phyloP scores from a whole-genome alignment of 2,329 filamentous ascomycete genomes.

The Coniochaeta ligniaria region DNA sequence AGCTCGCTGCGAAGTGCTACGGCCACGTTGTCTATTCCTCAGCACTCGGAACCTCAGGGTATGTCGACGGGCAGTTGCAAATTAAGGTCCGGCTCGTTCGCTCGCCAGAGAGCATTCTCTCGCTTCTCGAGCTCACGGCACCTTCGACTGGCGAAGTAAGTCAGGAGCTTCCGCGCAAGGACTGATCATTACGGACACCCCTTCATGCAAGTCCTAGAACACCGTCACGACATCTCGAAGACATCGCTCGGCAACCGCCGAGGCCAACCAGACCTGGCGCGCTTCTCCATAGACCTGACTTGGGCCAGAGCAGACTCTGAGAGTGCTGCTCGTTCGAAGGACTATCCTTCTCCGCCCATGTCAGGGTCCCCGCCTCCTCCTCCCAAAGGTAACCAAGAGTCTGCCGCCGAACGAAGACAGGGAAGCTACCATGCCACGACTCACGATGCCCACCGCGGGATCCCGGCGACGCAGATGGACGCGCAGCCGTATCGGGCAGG shows the following conservation, averaged over 20 bases:
- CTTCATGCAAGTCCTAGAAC: slow-evolving; percentile 48
- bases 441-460: slow-evolving; percentile 45
- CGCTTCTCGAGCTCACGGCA: slow-evolving; percentile 8
- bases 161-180: slow-evolving; percentile 35
- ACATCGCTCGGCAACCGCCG: slow-evolving; percentile 51
- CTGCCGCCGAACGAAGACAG: slow-evolving; percentile 43
- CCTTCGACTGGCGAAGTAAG: slow-evolving; percentile 43
- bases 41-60: slow-evolving; percentile 10
- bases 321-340: slow-evolving; percentile 46
- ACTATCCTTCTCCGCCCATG: slow-evolving; percentile 69
- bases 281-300: slow-evolving; percentile 48
- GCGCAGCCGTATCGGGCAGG: slow-evolving; percentile 20
- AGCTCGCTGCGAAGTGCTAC: background rate
- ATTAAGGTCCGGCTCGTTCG: slow-evolving; percentile 12
- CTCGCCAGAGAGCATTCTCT: slow-evolving; percentile 11
- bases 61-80: slow-evolving; percentile 13
- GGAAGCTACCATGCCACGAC: slow-evolving; percentile 36
- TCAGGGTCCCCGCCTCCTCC: slow-evolving; percentile 59
- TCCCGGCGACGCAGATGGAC: slow-evolving; percentile 26
- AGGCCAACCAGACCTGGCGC: slow-evolving; percentile 47
- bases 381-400: slow-evolving; percentile 51
- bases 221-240: slow-evolving; percentile 33
- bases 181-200: slow-evolving; percentile 8
- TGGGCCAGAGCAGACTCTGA: slow-evolving; percentile 48
- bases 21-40: background rate